A percentile compares a stretch with the other conserved stretches of the same genome.
Conservation (phyloP, 352 stramenopile species). For the Discostella stelligera region DNA sequence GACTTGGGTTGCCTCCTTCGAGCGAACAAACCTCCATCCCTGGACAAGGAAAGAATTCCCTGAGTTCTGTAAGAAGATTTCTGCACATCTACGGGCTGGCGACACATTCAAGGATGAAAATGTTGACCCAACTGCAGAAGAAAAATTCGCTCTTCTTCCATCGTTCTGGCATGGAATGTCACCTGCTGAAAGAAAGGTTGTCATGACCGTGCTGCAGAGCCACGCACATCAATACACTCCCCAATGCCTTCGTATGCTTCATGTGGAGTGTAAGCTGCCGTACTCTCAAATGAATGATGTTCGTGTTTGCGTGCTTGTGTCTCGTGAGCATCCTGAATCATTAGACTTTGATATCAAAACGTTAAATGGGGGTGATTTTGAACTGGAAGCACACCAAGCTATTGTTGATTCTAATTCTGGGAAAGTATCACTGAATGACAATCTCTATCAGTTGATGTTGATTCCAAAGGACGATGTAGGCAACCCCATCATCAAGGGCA, state of each 20-base stretch:
- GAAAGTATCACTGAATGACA: no score
- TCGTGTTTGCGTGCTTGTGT: constrained; percentile 13
- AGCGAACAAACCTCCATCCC: constrained; percentile 10
- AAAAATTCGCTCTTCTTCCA: constrained; percentile 22
- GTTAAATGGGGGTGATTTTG: constrained; percentile 1
- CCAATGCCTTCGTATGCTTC: constrained; percentile 2
- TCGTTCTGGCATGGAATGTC: constrained; percentile 24
- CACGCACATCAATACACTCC: constrained; percentile 1
- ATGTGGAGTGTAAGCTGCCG: background rate
- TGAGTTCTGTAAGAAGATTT: constrained; percentile 20
- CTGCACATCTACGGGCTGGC: background rate
- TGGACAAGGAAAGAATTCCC: background rate
- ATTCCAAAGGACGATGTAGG: no score
- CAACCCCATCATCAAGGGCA: background rate
- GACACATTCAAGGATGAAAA: constrained; percentile 12
- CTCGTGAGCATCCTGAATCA: constrained; percentile 9
- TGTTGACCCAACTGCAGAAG: background rate
- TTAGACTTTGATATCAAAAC: constrained; percentile 10
- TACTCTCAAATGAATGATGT: constrained; percentile 14
- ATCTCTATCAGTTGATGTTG: no score
- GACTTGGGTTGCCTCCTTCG: constrained; percentile 16
- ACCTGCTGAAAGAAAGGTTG: background rate
- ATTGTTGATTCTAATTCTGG: no score
- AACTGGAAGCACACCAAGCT: background rate
- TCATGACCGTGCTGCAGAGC: constrained; percentile 1